Base-by-base conservation (phyloP, 2,329 filamentous ascomycete species). In the Bipolaris oryzae region DNA sequence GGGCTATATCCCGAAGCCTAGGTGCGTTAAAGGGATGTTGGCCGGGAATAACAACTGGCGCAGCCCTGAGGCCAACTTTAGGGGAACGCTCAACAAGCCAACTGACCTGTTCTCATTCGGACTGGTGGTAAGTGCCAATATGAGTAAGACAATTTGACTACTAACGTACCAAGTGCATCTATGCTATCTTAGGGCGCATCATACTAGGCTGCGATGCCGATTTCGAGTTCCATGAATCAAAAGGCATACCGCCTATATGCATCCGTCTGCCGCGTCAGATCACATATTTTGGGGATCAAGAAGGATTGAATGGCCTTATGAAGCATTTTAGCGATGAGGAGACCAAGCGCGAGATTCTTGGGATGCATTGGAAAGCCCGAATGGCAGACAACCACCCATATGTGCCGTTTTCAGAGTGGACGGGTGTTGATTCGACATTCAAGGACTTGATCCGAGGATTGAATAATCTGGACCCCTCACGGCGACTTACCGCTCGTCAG, bases 391-490 rank as follows among this genome's bases (percentile, higher is more conserved):
- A 72, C 25, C 68, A 68, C 42, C 59, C 69, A 39, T 76, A 74
- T 50, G 63, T 66, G 54, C 70, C 69, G 16, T 77, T 78, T 50
- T 60, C 55, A 34, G 53, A 69, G 31, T 77, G 71, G 74, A 46
- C 50, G 25, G 65, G 62, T 20, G 62, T 73, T 46, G 78, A 82
- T 46, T 54, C 58, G 13, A 67, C 71, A 2, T 77, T 80, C 60
- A 76, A 76, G 56, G 77, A 79, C 50, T 64, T 80, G 23, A 70
- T 80, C 57, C 48, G 55, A 47, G 63, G 70, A 47, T 75, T 80
- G 74, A 78, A 72, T 31, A 72, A 70, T 52, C 73, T 80, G 57
- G 77, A 80, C 60, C 78, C 78, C 7, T 61, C 64, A 20, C 74
- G 69, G 69, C 66, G 78, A 39, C 73, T 79, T 53, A 77, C 78